Base-by-base conservation (phyloP, 306 rosid genomes). In the Cucurbita ficifolia region DNA sequence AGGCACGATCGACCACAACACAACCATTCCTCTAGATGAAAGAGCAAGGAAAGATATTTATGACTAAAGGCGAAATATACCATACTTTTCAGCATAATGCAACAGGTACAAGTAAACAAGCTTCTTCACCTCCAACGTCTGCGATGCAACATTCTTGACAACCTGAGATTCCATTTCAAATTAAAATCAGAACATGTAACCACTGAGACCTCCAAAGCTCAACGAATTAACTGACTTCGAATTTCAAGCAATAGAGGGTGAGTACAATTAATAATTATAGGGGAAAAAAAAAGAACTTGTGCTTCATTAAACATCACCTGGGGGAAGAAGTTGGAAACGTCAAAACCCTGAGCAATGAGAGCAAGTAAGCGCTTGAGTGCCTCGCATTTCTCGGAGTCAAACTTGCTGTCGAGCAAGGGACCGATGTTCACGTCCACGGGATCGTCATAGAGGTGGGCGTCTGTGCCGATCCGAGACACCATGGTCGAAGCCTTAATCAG, bases 31-130 rank as follows among this genome's bases (percentile, higher is more conserved):
- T 8, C 54, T 51, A 45, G 8, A 39, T 36, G 50, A 65, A 50
- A 49, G 45, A 42, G 10, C 22, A 22, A 10, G 22, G 48, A 17
- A 61, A 65, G 1, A 8, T 52, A 74, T 46, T 10, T 56, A 21
- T 58, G 77, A 62, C 70, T 39, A 62, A 56, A 57, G 11, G 72
- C 38, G 38, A 17, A 62, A 19, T 68, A 50, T 22, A 40, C 75
- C 97, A 67, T 95, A 95, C 99, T 86, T 89, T 77, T 95, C 96
- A 72, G 99, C 99, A 76, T 95, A 95, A 79, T 95, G 99, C 80
- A 89, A 77, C 75, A 95, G 94, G 84, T 91, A 95, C 86, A 95
- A 79, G 86, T 91, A 95, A 42, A 81, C 99, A 14, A 95, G 92
- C 92, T 95, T 95, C 90, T 94, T 94, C 77, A 94, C 92, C 78